These are phyloP conservation scores for Monotropa hypopitys DNA, from an alignment of 179 eudicot species.

Conservation along the genomic window DNA sequence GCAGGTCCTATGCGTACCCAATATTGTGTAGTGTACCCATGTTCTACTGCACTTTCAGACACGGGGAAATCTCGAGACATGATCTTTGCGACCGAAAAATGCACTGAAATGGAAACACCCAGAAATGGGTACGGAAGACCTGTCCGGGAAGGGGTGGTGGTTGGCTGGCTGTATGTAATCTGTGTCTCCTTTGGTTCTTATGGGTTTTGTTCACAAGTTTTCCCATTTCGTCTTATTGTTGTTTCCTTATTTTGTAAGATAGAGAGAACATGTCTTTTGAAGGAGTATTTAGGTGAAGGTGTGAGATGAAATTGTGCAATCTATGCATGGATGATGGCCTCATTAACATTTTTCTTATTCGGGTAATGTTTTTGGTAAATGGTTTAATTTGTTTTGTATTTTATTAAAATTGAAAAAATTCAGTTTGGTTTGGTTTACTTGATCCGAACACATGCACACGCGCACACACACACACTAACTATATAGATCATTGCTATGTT, in stretches of 20 bases:
- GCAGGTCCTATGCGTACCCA: background rate
- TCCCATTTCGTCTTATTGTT: background rate
- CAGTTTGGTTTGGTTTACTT: too few relatives aligned
- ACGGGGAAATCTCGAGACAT: background rate
- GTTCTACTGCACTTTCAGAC: background rate
- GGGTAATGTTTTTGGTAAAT: too few relatives aligned
- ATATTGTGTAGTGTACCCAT: background rate
- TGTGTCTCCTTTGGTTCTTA: background rate
- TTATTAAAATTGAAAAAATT: too few relatives aligned
- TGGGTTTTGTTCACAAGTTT: background rate
- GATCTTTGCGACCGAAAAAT: background rate
- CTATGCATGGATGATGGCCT: background rate
- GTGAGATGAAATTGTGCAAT: background rate
- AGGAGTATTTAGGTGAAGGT: constrained; percentile 4
- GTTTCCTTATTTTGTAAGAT: constrained; percentile 5
- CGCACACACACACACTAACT: too few relatives aligned
- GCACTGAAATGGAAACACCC: background rate
- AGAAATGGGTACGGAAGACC: background rate
- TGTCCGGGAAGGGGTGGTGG: background rate
- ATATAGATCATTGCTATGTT: too few relatives aligned
- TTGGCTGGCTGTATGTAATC: background rate
- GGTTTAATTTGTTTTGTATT: too few relatives aligned
- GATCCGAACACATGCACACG: too few relatives aligned
- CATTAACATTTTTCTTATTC: background rate
- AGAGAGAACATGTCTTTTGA: background rate